Percentiles rank a stretch among this genome's conserved stretches.
Evolutionary conservation across 352 stramenopile species (phyloP).

Genomic region (Vaucheria bursata): DNA sequence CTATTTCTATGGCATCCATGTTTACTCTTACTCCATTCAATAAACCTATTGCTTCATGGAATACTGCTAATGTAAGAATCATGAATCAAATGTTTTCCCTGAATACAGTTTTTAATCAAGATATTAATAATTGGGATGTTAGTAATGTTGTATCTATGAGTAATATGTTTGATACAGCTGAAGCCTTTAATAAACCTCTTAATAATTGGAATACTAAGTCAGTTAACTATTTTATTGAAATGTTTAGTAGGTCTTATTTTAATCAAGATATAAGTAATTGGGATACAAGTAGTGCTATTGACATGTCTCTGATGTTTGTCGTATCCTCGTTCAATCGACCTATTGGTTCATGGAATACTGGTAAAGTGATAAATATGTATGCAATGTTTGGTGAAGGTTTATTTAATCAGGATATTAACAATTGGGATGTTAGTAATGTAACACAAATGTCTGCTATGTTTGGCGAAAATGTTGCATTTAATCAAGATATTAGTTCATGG

Average conservation of each 20-base stretch:
- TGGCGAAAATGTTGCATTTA: background rate
- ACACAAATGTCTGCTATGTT: background rate
- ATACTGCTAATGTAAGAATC: background rate
- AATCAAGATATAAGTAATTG: constrained; percentile 5
- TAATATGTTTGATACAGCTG: constrained; percentile 2
- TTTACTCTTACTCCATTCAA: background rate
- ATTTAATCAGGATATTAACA: background rate
- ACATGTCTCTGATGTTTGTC: background rate
- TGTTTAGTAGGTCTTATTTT: constrained; percentile 6
- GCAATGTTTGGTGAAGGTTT: background rate
- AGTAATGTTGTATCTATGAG: background rate
- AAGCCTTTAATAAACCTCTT: constrained; percentile 3
- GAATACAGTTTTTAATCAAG: background rate
- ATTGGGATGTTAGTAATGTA: background rate
- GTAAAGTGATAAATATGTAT: background rate
- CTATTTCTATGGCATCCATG: background rate
- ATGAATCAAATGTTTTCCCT: background rate
- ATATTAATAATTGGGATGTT: background rate
- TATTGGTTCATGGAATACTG: background rate
- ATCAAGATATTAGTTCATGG: background rate
- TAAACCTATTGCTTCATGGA: background rate
- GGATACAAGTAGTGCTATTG: background rate
- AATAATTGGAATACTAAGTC: background rate
- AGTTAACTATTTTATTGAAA: background rate
- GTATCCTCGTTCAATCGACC: background rate